Evolutionary conservation across 2,329 filamentous ascomycete species (phyloP), one percentile per base, ranked within the genome.

Genomic region (Fusarium sp.): DNA sequence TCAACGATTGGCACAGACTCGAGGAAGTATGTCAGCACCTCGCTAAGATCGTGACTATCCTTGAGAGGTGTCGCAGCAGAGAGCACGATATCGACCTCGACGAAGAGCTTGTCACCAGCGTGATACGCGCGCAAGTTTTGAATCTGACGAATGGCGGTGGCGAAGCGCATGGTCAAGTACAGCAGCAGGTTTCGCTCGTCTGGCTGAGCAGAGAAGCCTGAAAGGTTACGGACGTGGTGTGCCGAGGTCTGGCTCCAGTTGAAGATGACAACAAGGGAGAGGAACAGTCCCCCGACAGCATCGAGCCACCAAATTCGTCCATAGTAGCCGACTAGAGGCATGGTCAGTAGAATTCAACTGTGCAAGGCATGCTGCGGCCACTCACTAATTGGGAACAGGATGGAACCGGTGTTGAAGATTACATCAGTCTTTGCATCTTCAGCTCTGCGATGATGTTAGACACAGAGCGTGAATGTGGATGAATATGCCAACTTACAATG

Each of bases 121-220:
- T 97, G 93, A 78, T 96, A 97, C 4, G 93, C 93, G 73, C 94
- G 91, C 60, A 96, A 83, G 35, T 93, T 93, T 78, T 96, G 93
- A 67, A 97, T 96, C 78, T 93, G 91, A 77, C 89, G 90, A 77
- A 98, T 97, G 15, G 92, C 92, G 73, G 92, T 93, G 48, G 94
- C 94, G 78, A 97, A 97, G 23, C 95, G 92, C 92, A 97, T 97
- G 3, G 94, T 96, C 73, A 97, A 87, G 81, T 98, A 98, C 2
- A 97, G 86, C 26, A 97, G 81, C 49, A 97, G 89, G 78, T 96
- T 97, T 33, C 94, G 88, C 83, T 96, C 91, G 74, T 95, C 93
- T 0, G 93, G 91, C 2, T 90, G 90, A 8, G 93, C 93, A 1
- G 92, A 92, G 74, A 92, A 92, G 20, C 93, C 93, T 0, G 91